Base-by-base conservation (phyloP, 805 yeast genomes). In the Spathaspora gorwiae region DNA sequence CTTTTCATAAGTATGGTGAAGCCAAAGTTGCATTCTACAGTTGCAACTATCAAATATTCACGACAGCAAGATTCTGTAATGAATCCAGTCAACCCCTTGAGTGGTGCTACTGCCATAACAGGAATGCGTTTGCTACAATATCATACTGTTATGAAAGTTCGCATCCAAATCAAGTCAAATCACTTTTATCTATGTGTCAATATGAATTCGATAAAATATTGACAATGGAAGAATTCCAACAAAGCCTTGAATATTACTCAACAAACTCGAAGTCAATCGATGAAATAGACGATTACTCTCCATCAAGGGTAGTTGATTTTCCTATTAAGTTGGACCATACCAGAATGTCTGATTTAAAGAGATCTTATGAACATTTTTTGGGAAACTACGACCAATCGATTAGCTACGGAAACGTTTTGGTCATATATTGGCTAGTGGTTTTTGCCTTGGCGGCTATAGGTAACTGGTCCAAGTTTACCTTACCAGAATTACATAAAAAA, bases 351-450 rank as follows among this genome's bases (percentile, higher is more conserved):
- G 27, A 53, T 2, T 62, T 55, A 47, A 54, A 55, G 32, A 54
- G 49, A 10, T 53, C 70, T 2, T 69, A 65, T 47, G 67, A 62
- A 38, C 70, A 64, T 40, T 70, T 64, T 47, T 54, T 70, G 37
- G 74, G 74, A 8, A 70, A 69, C 54, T 68, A 66, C 45, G 70
- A 68, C 44, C 62, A 62, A 19, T 75, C 82, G 2, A 66, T 76
- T 27, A 67, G 61, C 47, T 61, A 73, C 54, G 84, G 74, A 14
- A 59, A 56, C 27, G 54, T 54, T 39, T 39, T 68, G 36, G 55
- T 61, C 1, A 26, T 53, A 3, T 71, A 57, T 47, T 71, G 76
- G 76, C 46, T 52, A 2, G 46, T 50, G 0, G 61, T 66, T 2
- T 58, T 65, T 30, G 26, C 46, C 0, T 11, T 59, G 2, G 67